A percentile compares a stretch with the other conserved stretches of the same genome.
These are phyloP conservation scores for Coniochaeta hoffmannii DNA, from an alignment of 2,329 filamentous ascomycete species.

Conservation along the genomic window DNA sequence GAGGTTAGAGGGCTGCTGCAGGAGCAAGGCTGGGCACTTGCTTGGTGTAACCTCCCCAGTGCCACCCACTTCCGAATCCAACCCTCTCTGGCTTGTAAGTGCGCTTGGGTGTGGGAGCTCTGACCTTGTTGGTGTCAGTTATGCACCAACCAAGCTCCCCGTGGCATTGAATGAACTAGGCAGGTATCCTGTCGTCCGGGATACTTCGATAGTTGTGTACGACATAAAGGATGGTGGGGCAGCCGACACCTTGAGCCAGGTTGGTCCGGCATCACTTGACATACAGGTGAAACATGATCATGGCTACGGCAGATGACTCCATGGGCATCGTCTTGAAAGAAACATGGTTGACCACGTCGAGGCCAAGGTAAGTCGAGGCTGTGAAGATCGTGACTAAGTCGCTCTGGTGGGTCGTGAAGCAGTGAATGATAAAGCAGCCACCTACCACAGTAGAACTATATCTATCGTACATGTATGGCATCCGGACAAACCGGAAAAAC, in stretches of 20 bases:
- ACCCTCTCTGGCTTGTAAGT: no score
- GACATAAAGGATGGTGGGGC: not conserved
- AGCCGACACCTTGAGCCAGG: not conserved
- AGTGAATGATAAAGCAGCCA: not conserved
- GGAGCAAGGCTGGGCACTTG: not conserved
- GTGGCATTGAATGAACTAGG: no score
- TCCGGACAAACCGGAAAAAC: not conserved
- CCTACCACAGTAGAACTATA: no score
- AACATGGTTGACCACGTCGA: not conserved
- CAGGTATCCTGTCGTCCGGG: not conserved
- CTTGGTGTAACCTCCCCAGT: not conserved
- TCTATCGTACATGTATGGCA: not conserved
- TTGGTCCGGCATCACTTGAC: conserved; percentile 1
- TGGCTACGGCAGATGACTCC: not conserved
- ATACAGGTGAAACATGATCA: conserved; percentile 1
- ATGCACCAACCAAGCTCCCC: not conserved
- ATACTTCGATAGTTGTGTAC: not conserved
- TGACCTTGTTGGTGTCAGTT: not conserved
- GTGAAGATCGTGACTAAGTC: no score
- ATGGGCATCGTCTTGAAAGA: not conserved
- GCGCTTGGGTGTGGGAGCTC: not conserved
- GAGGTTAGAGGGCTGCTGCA: not conserved
- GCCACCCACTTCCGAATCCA: not conserved
- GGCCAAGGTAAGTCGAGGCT: not conserved
- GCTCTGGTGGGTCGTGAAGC: no score